These are phyloP conservation scores for Seminavis robusta DNA, from an alignment of 108 stramenopile species.

Conservation along the genomic window DNA sequence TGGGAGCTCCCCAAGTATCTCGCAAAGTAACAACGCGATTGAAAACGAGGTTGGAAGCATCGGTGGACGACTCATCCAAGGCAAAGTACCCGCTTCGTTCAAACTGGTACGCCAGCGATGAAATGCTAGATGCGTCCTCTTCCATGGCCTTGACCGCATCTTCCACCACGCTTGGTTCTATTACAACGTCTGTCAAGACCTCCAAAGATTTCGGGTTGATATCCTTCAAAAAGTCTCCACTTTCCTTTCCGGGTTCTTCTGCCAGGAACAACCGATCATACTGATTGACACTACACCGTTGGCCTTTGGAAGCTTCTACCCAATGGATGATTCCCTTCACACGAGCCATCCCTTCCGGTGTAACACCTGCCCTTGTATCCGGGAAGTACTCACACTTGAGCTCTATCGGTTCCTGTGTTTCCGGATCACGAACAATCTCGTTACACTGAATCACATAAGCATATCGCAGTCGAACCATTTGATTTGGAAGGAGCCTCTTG, in stretches of 20 bases:
- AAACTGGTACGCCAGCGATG: slow-evolving; percentile 78
- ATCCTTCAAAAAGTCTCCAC: slow-evolving; percentile 74
- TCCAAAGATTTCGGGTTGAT: slow-evolving; percentile 76
- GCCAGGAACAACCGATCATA: slow-evolving; percentile 84
- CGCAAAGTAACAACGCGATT: slow-evolving; percentile 85
- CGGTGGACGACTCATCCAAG: slow-evolving; percentile 61
- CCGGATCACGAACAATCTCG: slow-evolving; percentile 72
- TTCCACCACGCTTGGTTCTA: slow-evolving; percentile 73
- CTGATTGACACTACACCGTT: slow-evolving; percentile 66
- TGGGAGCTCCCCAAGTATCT: slow-evolving; percentile 73
- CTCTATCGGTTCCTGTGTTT: slow-evolving; percentile 68
- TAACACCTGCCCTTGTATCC: slow-evolving; percentile 80
- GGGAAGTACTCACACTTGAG: slow-evolving; percentile 70
- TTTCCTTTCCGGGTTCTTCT: slow-evolving; percentile 83
- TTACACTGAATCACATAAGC: slow-evolving; percentile 88
- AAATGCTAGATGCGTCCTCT: slow-evolving; percentile 27
- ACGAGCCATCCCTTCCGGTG: slow-evolving; percentile 75
- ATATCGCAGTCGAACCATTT: slow-evolving; percentile 80
- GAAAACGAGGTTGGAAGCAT: slow-evolving; percentile 62
- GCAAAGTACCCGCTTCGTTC: slow-evolving; percentile 88
- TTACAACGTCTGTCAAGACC: slow-evolving; percentile 52
- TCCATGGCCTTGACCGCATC: slow-evolving; percentile 50
- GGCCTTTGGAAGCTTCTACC: slow-evolving; percentile 70
- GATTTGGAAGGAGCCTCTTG: slow-evolving; percentile 76
- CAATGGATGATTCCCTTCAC: slow-evolving; percentile 93